A percentile compares a stretch with the other conserved stretches of the same genome.
phyloP scores from a whole-genome alignment of 805 yeast genomes.

The Candida ipomoeae region DNA sequence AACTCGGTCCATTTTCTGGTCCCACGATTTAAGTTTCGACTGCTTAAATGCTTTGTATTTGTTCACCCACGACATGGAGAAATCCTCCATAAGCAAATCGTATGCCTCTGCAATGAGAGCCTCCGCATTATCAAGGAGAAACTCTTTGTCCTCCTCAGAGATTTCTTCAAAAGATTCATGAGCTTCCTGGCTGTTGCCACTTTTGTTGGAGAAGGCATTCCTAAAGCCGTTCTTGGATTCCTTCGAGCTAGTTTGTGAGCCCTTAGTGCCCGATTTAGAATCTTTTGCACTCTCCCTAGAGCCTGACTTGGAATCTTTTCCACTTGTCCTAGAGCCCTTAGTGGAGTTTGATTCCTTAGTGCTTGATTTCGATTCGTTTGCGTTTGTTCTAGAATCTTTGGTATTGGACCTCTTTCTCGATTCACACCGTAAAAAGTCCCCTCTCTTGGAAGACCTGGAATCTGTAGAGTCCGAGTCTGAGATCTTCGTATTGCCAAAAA shows the following conservation, averaged over 20 bases:
- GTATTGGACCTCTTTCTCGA: not conserved
- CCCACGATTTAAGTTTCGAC: slow-evolving; percentile 25
- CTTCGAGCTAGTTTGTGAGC: not conserved
- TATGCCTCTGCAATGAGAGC: slow-evolving; percentile 25
- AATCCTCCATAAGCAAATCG: slow-evolving; percentile 22
- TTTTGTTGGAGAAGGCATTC: not conserved
- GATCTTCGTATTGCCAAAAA: slow-evolving; percentile 4
- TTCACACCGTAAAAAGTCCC: not conserved
- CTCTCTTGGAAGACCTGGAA: not conserved
- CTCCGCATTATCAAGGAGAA: slow-evolving; percentile 22
- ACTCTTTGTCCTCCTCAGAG: not conserved
- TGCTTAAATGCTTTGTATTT: slow-evolving; percentile 26
- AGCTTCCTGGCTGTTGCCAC: not conserved
- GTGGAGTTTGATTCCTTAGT: not conserved
- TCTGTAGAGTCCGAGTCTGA: not conserved
- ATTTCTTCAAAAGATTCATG: slow-evolving; percentile 9
- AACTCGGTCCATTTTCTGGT: slow-evolving; percentile 19
- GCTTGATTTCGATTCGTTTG: not conserved
- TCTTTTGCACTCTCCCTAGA: not conserved
- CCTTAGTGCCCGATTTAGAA: not conserved
- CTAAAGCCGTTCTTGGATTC: not conserved
- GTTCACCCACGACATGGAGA: slow-evolving; percentile 33
- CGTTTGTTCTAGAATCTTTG: not conserved
- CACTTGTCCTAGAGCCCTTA: not conserved
- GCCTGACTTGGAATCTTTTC: not conserved